Percentiles rank a stretch among this genome's conserved stretches.
These are phyloP conservation scores for Diaporthe helianthi DNA, from an alignment of 2,329 filamentous ascomycete species.

Conservation along the genomic window DNA sequence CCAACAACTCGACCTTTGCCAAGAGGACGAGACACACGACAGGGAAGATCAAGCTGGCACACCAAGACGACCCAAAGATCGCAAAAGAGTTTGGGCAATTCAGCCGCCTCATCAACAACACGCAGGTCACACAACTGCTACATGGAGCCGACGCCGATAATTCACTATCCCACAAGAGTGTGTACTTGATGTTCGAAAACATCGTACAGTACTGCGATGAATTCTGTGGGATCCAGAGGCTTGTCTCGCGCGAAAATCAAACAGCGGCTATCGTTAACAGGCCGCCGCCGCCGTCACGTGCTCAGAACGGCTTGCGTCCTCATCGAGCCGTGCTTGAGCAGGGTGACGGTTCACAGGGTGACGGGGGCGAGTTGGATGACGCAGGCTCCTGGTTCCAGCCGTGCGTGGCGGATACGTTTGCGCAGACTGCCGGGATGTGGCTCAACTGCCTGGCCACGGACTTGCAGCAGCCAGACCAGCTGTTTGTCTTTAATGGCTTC, in stretches of 20 bases:
- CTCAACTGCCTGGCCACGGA: conserved; percentile 46
- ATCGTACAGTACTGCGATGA: conserved; percentile 45
- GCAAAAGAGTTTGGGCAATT: not conserved
- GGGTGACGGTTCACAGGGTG: too few relatives aligned
- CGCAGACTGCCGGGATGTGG: conserved; percentile 47
- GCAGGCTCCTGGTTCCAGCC: conserved; percentile 39
- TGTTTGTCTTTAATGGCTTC: conserved; percentile 44
- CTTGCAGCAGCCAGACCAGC: conserved; percentile 36
- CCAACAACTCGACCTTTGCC: not conserved
- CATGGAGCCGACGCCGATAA: not conserved
- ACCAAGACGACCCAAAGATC: not conserved
- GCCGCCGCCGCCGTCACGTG: too few relatives aligned
- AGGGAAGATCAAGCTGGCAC: not conserved
- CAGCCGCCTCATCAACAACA: not conserved
- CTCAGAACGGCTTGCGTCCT: too few relatives aligned
- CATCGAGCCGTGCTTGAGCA: too few relatives aligned
- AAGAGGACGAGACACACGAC: not conserved
- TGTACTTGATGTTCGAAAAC: conserved; percentile 40
- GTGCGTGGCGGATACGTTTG: conserved; percentile 42
- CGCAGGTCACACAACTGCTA: not conserved
- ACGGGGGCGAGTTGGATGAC: not conserved
- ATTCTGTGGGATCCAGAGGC: conserved; percentile 43
- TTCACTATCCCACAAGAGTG: not conserved
- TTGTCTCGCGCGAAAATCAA: conserved; percentile 41
- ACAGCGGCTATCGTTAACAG: conserved; percentile 44